These are phyloP conservation scores for Zoysia japonica DNA, from an alignment of 176 grass and related monocot genomes.

Conservation along the genomic window DNA sequence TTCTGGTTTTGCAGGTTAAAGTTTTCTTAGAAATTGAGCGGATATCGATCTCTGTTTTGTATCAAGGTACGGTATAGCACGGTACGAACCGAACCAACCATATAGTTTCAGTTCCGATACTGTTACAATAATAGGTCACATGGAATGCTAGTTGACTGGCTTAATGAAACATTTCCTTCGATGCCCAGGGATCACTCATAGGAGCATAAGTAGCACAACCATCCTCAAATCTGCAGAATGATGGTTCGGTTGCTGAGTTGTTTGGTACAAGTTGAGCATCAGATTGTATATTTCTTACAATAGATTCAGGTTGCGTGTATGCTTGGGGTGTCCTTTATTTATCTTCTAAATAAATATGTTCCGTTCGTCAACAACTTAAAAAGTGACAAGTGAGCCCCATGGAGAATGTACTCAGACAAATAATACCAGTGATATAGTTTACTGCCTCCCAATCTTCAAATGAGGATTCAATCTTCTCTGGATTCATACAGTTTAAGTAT, in stretches of 20 bases:
- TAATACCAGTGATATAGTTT: not conserved
- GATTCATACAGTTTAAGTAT: not conserved
- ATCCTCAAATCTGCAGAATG: constrained; percentile 24
- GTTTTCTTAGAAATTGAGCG: constrained; percentile 13
- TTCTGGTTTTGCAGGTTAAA: constrained; percentile 42
- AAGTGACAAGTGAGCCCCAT: constrained; percentile 22
- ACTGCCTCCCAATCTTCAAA: not conserved
- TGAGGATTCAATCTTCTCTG: not conserved
- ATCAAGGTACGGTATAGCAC: constrained; percentile 32
- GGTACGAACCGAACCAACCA: not conserved
- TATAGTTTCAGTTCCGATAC: constrained; percentile 10
- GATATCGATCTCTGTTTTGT: constrained; percentile 9
- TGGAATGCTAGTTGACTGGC: constrained; percentile 22
- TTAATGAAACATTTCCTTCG: constrained; percentile 8
- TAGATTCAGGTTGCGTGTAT: not conserved
- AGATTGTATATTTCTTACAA: constrained; percentile 2
- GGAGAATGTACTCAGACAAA: not conserved
- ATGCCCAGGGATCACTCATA: not conserved
- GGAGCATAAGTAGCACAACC: not conserved
- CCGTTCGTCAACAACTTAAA: constrained; percentile 6
- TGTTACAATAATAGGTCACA: constrained; percentile 18
- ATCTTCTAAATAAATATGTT: constrained; percentile 28
- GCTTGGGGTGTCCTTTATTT: constrained; percentile 11
- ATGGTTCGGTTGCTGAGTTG: constrained; percentile 21
- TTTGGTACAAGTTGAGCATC: constrained; percentile 29